Evolutionary conservation across 371 early-diverging fungal species (phyloP).

Genomic region (Apophysomyces trapeziformis): DNA sequence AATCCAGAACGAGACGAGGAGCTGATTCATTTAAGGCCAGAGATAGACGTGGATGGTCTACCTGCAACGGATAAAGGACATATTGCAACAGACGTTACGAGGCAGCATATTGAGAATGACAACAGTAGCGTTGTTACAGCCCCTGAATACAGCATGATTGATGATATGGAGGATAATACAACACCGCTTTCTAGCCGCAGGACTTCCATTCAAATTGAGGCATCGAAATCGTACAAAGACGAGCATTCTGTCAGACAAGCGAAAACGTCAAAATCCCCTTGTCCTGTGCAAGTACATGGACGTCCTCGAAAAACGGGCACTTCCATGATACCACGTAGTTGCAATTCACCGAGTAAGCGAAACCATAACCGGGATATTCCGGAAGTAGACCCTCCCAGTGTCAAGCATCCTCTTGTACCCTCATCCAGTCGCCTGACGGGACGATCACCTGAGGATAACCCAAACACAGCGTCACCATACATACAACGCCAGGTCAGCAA

Average conservation of each 20-base stretch:
- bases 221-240: background rate
- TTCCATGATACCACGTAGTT: slow-evolving; percentile 1
- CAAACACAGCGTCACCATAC: background rate
- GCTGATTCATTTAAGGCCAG: too few relatives aligned
- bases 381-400: background rate
- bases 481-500: background rate
- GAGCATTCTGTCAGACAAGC: background rate
- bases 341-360: background rate
- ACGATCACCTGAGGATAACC: background rate
- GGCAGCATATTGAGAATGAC: too few relatives aligned
- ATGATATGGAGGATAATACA: too few relatives aligned
- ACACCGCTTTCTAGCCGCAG: too few relatives aligned
- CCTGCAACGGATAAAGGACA: too few relatives aligned
- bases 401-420: background rate
- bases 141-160: too few relatives aligned
- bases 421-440: background rate
- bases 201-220: background rate
- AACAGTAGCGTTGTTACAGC: too few relatives aligned
- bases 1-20: too few relatives aligned
- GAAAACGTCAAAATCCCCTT: background rate
- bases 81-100: too few relatives aligned
- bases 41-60: too few relatives aligned
- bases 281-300: background rate
- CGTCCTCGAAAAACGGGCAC: background rate
- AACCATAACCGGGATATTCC: background rate